These are phyloP conservation scores for Penicillium herquei DNA, from an alignment of 495 filamentous ascomycete genomes.

Conservation along the genomic window DNA sequence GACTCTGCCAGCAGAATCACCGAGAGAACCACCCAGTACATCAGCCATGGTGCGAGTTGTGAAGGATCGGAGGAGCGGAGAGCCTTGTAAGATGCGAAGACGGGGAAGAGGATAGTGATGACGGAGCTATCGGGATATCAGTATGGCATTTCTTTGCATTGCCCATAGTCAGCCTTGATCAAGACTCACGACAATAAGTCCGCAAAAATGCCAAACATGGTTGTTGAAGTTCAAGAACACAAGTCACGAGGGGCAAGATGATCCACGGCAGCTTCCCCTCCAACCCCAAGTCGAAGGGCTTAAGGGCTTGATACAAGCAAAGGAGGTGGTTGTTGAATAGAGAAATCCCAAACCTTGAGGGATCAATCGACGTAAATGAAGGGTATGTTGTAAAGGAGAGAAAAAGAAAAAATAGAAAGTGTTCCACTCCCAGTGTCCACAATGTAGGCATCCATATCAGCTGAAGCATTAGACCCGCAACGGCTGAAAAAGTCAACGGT, in stretches of 20 bases:
- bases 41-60: conserved; percentile 95
- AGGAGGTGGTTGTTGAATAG: too few relatives aligned
- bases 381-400: not conserved
- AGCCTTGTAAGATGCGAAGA: conserved; percentile 98
- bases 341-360: not conserved
- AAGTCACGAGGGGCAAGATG: conserved; percentile 8
- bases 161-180: conserved; percentile 2
- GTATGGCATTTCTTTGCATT: conserved; percentile 13
- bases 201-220: conserved; percentile 80
- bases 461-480: conserved; percentile 8
- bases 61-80: conserved; percentile 89
- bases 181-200: conserved; percentile 71
- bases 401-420: not conserved
- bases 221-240: conserved; percentile 1
- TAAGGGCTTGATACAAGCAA: not conserved
- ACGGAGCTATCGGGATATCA: conserved; percentile 53
- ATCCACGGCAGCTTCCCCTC: conserved; percentile 11
- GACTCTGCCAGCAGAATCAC: conserved; percentile 80
- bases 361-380: conserved; percentile 1
- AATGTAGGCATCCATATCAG: conserved; percentile 10
- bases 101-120: conserved; percentile 88
- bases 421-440: not conserved
- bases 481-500: conserved; percentile 11
- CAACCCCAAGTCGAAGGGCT: conserved; percentile 13
- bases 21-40: conserved; percentile 96